phyloP scores from a whole-genome alignment of 2,329 filamentous ascomycete genomes.

The Ilyonectria mors-panacis region DNA sequence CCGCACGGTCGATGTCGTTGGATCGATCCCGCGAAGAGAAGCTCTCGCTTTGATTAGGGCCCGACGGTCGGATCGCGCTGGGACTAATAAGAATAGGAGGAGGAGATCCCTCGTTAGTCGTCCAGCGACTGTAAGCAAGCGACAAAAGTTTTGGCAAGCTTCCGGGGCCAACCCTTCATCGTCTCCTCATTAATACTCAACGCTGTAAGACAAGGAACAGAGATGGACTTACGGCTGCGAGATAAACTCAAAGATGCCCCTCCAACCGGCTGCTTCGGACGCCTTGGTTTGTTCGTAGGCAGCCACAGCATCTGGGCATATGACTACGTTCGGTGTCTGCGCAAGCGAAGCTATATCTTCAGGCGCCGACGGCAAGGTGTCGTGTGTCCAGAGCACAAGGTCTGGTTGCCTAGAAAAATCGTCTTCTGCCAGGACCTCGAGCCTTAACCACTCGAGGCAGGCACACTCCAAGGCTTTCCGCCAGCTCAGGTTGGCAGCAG shows the following conservation, averaged over 20 bases:
- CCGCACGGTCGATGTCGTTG: too few species aligned
- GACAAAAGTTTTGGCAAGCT: too few species aligned
- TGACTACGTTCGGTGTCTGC: slow-evolving; percentile 48
- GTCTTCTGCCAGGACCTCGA: slow-evolving; percentile 42
- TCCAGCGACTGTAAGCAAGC: too few species aligned
- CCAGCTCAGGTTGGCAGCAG: slow-evolving; percentile 16
- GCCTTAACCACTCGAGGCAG: slow-evolving; percentile 30
- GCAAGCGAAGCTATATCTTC: slow-evolving; percentile 1
- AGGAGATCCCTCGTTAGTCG: too few species aligned
- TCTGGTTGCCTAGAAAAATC: too few species aligned
- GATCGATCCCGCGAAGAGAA: too few species aligned
- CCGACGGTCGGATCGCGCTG: too few species aligned
- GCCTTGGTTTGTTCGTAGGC: slow-evolving; percentile 48
- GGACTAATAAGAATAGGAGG: too few species aligned
- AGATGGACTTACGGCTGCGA: slow-evolving; percentile 59
- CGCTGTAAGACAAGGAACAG: too few species aligned
- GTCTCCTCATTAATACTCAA: too few species aligned
- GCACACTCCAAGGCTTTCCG: slow-evolving; percentile 23
- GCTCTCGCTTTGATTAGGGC: too few species aligned
- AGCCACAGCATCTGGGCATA: slow-evolving; percentile 52
- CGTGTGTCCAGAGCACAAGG: slow-evolving; percentile 45
- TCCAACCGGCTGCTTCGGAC: slow-evolving; percentile 30
- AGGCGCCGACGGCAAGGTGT: background rate
- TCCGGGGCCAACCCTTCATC: too few species aligned
- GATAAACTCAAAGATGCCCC: slow-evolving; percentile 54